Evolutionary conservation across 2,329 filamentous ascomycete genomes (phyloP), one percentile per base, ranked within the genome.

Genomic region (Paraphaeosphaeria minitans): DNA sequence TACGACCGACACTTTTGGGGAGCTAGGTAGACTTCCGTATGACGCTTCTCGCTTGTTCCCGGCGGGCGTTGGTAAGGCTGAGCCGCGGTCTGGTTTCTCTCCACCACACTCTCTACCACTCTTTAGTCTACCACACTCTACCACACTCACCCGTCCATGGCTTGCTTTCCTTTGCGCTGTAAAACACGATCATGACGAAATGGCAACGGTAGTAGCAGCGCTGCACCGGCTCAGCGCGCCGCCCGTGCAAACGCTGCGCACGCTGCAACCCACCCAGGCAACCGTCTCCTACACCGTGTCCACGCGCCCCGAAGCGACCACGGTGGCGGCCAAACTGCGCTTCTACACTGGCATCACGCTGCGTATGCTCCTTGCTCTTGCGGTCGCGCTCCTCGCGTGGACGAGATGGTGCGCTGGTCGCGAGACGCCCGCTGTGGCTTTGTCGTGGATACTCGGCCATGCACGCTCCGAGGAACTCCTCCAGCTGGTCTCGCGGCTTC

Each of bases 201-300:
- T 62, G 60, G 24, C 61, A 19, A 61, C 49, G 19, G 72, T 74
- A 65, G 57, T 64, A 19, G 37, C 54, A 33, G 31, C 70, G 8
- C 56, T 75, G 27, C 60, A 66, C n/a, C 64, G 63, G 53, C 56
- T 75, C 19, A 69, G 56, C 8, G 67, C 72, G 14, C 74, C 73
- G 2, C 66, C 71, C 2, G 39, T 60, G 3, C 69, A 71, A 21
- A 69, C 62, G 5, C 63, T 76, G 0, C 69, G 56, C 9, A 67
- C 60, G 13, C 54, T 72, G 10, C 64, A 70, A n/a, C 81, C 81
- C 13, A 82, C 95, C 24, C 89, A 92, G 48, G 96, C 93, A 2
- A 97, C 95, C n/a, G 88, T 91, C 74, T 90, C 91, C 66, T 98
- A 94, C 83, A 96, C 90, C 31, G 91, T 97, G 56, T 95, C 93